Evolutionary conservation across 768 basidiomycete genomes (phyloP), one percentile per base, ranked within the genome.

Genomic region (Nevesoporus exiguus): DNA sequence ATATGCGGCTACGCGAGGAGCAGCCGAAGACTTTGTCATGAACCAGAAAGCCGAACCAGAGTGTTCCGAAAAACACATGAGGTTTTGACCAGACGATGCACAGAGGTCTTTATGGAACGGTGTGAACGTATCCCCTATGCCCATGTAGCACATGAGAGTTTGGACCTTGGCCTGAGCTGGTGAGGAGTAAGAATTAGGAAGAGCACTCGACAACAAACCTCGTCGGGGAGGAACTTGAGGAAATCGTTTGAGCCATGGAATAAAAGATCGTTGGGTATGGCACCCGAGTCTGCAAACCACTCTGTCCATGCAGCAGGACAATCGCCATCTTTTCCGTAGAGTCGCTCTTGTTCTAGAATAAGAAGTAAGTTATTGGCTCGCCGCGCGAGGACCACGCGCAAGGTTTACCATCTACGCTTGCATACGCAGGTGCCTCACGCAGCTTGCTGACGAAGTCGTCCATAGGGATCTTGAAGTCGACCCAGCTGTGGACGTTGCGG

Each of bases 101-200:
- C 90, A 93, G 0, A 86, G 77, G 69, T 93, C 90, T 65, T 92
- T 93, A 65, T 93, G 91, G 52, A 82, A 86, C 1, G 90, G 85
- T 0, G 91, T 93, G 66, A 82, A 91, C 0, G 91, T 93, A 57
- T 89, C 90, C 0, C 86, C 88, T 51, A 86, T 75, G 7, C 91
- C 91, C 7, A 91, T 69, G 61, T 93, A 93, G 62, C 87, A 90
- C 89, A 93, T 91, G 5, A 93, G 71, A 0, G 89, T 91, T 62
- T 92, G 85, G 3, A 90, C 81, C 25, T 72, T 73, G 41, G 75
- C 74, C 87, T 89, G 31, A 54, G 55, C 24, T 10, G n/a, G 44
- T 58, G 31, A 58, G 47, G 42, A 47, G 42, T 37, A 43, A 46
- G 30, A 27, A 24, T n/a, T n/a, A 49, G 22, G 11, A 47, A 48